These are phyloP conservation scores for Plasmodium blacklocki DNA, from an alignment of 169 alveolate species.

Conservation along the genomic window DNA sequence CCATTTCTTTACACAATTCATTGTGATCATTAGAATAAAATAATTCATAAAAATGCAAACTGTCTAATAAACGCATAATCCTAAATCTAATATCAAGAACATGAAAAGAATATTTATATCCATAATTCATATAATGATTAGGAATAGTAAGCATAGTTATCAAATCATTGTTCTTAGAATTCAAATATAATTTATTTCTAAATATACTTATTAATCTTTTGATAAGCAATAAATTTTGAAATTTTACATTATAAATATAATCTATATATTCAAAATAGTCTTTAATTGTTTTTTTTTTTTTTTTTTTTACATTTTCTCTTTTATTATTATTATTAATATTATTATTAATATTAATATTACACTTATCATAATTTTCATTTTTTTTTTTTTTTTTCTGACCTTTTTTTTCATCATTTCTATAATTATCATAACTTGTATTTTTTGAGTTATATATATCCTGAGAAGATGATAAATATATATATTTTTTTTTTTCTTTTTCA, in stretches of 20 bases:
- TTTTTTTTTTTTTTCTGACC: neutral
- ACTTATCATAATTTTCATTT: neutral
- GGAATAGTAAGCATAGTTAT: constrained; percentile 67
- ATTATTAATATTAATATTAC: neutral
- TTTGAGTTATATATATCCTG: too few species aligned
- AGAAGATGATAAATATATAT: too few species aligned
- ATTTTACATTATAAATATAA: constrained; percentile 40
- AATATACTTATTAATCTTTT: constrained; percentile 62
- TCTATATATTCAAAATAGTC: constrained; percentile 34
- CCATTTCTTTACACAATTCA: neutral
- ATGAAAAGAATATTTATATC: constrained; percentile 60
- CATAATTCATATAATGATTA: constrained; percentile 51
- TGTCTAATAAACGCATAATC: constrained; percentile 44
- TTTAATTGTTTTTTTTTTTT: neutral
- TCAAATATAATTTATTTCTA: constrained; percentile 42
- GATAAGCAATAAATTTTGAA: constrained; percentile 43
- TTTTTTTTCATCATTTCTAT: neutral
- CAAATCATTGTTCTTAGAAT: constrained; percentile 48
- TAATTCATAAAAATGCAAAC: constrained; percentile 24
- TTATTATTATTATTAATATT: neutral
- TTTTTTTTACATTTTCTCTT: neutral
- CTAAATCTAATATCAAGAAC: constrained; percentile 65
- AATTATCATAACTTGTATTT: too few species aligned
- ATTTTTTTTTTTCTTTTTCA: too few species aligned
- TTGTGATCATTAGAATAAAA: neutral